Conservation (phyloP, 192 early-diverging fungal species). For the Backusella mclennaniae region DNA sequence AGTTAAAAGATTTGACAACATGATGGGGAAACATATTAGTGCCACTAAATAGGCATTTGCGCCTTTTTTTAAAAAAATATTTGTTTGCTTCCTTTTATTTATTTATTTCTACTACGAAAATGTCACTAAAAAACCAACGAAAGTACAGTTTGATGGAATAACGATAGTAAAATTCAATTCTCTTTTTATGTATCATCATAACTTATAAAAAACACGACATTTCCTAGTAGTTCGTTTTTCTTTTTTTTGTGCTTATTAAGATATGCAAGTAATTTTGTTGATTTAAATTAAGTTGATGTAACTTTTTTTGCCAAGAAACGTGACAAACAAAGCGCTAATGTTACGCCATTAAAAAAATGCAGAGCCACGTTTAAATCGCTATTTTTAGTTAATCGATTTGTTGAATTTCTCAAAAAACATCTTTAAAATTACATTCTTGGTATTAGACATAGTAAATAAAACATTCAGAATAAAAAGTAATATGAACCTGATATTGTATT, state of each 20-base stretch:
- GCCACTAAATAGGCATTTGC: too few species aligned
- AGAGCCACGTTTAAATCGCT: slow-evolving; percentile 46
- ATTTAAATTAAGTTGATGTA: slow-evolving; percentile 20
- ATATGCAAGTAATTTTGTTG: neutral
- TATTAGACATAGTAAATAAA: slow-evolving; percentile 52
- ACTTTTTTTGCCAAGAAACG: slow-evolving; percentile 18
- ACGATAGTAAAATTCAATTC: too few species aligned
- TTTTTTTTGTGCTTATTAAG: too few species aligned
- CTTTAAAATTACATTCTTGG: slow-evolving; percentile 50
- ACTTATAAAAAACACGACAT: neutral
- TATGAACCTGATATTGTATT: slow-evolving; percentile 11
- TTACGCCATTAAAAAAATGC: slow-evolving; percentile 61
- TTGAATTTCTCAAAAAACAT: slow-evolving; percentile 48
- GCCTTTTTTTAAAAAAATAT: too few species aligned
- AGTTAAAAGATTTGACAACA: too few species aligned
- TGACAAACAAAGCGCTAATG: slow-evolving; percentile 36
- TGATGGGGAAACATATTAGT: too few species aligned
- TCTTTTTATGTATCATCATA: too few species aligned
- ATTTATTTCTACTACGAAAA: too few species aligned
- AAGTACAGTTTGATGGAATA: too few species aligned
- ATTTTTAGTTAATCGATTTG: slow-evolving; percentile 51
- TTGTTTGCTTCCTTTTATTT: too few species aligned
- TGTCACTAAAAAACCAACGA: too few species aligned
- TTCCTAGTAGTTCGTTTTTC: too few species aligned
- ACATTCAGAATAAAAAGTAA: slow-evolving; percentile 44